Evolutionary conservation across 371 early-diverging fungal species (phyloP).

Genomic region (Apophysomyces ossiformis): DNA sequence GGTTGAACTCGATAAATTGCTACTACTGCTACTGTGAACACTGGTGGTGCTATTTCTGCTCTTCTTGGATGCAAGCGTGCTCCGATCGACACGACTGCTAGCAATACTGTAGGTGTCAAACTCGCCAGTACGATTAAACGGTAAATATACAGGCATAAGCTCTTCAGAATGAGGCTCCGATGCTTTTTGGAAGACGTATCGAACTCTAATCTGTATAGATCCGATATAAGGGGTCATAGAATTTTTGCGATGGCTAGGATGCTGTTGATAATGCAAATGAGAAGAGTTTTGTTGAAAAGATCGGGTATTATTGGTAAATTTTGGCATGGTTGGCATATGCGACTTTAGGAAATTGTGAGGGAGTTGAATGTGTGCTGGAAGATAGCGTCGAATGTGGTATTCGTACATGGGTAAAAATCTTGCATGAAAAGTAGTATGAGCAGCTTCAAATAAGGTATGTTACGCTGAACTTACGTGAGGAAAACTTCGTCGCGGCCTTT

Average conservation of each 20-base stretch:
- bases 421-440: not conserved
- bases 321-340: conserved; percentile 44
- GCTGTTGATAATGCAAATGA: conserved; percentile 28
- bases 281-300: not conserved
- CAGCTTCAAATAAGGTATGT: not conserved
- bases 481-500: conserved; percentile 46
- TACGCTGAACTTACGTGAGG: conserved; percentile 40
- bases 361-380: conserved; percentile 50
- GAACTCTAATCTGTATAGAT: conserved; percentile 49
- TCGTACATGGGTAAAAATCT: conserved; percentile 59
- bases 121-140: conserved; percentile 22
- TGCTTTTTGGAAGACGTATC: conserved; percentile 47
- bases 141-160: conserved; percentile 20
- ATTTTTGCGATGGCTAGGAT: conserved; percentile 48
- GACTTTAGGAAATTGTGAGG: conserved; percentile 53
- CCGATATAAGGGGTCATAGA: conserved; percentile 53
- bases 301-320: conserved; percentile 12
- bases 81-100: conserved; percentile 27
- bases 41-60: conserved; percentile 27
- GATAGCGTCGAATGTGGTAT: conserved; percentile 46
- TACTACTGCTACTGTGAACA: conserved; percentile 19
- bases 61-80: conserved; percentile 20
- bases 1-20: conserved; percentile 15
- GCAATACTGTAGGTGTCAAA: conserved; percentile 30
- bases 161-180: conserved; percentile 21